Base-by-base conservation (phyloP, 345 rosid species). In the Pelargonium nanum region DNA sequence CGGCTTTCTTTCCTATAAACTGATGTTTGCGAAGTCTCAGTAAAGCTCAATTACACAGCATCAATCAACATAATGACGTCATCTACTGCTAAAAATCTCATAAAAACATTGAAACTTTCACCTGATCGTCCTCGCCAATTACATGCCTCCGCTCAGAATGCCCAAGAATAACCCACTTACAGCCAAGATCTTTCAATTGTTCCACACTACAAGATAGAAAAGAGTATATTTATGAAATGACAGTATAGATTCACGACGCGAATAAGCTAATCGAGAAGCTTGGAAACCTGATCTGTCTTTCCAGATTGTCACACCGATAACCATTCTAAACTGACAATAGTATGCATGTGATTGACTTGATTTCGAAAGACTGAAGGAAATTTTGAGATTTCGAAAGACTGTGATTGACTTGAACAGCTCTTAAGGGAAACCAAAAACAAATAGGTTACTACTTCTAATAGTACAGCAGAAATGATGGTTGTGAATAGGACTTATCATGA, bases 1-100 rank as follows among this genome's bases (percentile, higher is more conserved):
- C 97, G 74, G 96, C 99, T 68, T 93, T 93, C 84, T 90, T 93
- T 65, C 99, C 99, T 25, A 93, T 87, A 73, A 93, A 90, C 95
- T 89, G 80, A 28, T 66, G 61, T 70, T 23, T 32, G 15, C 8
- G 71, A 65, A 65, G 21, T 21, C 68, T 66, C 61, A 25, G 70
- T 62, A 48, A 25, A 34, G 45, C 58, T 34, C 16, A 24, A n/a
- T 28, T n/a, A n/a, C n/a, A 28, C 22, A 24, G 19, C 26, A 40
- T 40, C 6, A 5, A 40, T 40, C 0, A 40, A 15, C 48, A 40
- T 12, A 40, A 40, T 40, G 48, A 40, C 48, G 15, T 40, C 48
- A 10, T 40, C 48, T 40, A 40, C 3, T 40, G 9, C 15, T 40
- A 0, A 17, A 40, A 40, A 17, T 9, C 48, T 40, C 16, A 9